Percentiles rank a stretch among this genome's conserved stretches.
phyloP scores from a whole-genome alignment of 352 stramenopile genomes.

The Globisporangium heterothallicum region DNA sequence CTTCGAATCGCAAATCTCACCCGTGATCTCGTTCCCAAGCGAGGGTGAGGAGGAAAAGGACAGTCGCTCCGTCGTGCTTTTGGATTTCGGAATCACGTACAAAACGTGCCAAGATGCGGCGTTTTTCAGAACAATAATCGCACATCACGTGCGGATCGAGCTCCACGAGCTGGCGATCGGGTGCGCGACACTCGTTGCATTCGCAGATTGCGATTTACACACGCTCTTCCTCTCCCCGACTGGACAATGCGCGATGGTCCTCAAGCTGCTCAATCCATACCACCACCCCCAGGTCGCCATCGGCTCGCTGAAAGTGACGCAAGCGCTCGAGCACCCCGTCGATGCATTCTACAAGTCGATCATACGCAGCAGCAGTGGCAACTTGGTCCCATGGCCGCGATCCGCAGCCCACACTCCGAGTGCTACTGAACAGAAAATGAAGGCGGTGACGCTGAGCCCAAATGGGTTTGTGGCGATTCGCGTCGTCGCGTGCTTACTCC shows the following conservation, averaged over 20 bases:
- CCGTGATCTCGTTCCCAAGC: conserved; percentile 11
- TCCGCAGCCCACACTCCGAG: too few relatives aligned
- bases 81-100: conserved; percentile 32
- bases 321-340: conserved; percentile 10
- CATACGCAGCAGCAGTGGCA: conserved; percentile 2
- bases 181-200: conserved; percentile 10
- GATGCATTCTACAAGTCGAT: conserved; percentile 16
- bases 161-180: conserved; percentile 15
- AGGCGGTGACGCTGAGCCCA: not conserved
- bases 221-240: conserved; percentile 20
- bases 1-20: conserved; percentile 34
- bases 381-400: too few relatives aligned
- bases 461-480: conserved; percentile 3
- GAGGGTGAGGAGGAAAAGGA: too few relatives aligned
- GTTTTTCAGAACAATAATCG: conserved; percentile 19
- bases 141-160: conserved; percentile 17
- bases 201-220: conserved; percentile 4
- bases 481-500: conserved; percentile 12
- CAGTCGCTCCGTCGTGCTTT: not conserved
- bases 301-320: conserved; percentile 6
- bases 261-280: conserved; percentile 17
- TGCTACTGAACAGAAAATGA: too few relatives aligned
- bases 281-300: conserved; percentile 3
- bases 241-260: conserved; percentile 1
- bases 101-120: conserved; percentile 19